A percentile compares a stretch with the other conserved stretches of the same genome.
These are phyloP conservation scores for Epichloe gansuensis DNA, from an alignment of 2,329 filamentous ascomycete genomes.

Conservation along the genomic window DNA sequence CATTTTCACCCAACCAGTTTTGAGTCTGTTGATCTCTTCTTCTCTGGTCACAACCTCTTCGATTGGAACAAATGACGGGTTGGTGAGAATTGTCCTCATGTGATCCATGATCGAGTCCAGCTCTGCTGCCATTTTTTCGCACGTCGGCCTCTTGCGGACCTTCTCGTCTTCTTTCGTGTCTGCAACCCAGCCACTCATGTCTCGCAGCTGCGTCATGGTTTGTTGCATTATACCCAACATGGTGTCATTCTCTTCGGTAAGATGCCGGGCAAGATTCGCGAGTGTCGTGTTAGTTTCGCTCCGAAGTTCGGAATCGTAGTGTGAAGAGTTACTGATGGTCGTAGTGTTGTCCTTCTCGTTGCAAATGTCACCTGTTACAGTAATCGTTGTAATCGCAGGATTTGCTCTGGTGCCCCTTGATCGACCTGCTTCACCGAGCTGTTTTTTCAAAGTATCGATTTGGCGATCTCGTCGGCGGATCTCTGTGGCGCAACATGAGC, in stretches of 20 bases:
- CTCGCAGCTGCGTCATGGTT: slow-evolving; percentile 57
- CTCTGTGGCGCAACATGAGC: slow-evolving; percentile 79
- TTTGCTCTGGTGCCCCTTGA: slow-evolving; percentile 44
- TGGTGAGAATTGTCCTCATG: slow-evolving; percentile 73
- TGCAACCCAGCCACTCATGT: slow-evolving; percentile 47
- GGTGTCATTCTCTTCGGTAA: slow-evolving; percentile 87
- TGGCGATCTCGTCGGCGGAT: slow-evolving; percentile 81
- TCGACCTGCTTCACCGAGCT: slow-evolving; percentile 59
- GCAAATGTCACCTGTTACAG: slow-evolving; percentile 40
- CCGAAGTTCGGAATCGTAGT: slow-evolving; percentile 54
- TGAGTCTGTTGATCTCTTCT: slow-evolving; percentile 72
- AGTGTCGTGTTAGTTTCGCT: slow-evolving; percentile 87
- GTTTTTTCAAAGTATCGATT: slow-evolving; percentile 77
- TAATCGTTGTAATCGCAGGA: slow-evolving; percentile 43
- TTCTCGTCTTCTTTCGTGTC: slow-evolving; percentile 19
- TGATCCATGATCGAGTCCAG: slow-evolving; percentile 70
- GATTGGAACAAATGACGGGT: slow-evolving; percentile 89
- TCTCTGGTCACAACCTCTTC: slow-evolving; percentile 91
- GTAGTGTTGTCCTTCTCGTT: slow-evolving; percentile 29
- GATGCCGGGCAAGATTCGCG: slow-evolving; percentile 64
- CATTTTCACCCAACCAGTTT: slow-evolving; percentile 87
- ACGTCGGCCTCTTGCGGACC: slow-evolving; percentile 25
- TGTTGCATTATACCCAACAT: slow-evolving; percentile 59
- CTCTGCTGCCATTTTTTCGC: slow-evolving; percentile 58
- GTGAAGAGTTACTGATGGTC: slow-evolving; percentile 11